Base-by-base conservation (phyloP, 805 yeast genomes). In the Schizosaccharomyces cryophilus region DNA sequence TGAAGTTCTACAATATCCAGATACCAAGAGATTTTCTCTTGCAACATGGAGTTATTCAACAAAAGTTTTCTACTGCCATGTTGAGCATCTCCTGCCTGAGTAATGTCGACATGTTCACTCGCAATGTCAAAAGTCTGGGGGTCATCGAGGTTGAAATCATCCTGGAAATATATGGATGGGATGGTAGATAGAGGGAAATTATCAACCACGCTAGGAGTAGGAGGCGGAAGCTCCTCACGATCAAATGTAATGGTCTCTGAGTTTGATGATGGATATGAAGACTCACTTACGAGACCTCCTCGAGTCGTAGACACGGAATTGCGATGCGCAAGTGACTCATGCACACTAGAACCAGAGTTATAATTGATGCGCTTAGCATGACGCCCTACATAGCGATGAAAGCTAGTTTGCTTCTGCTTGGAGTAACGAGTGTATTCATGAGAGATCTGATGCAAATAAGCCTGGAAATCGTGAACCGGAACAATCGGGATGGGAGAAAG, bases 1-100 rank as follows among this genome's bases (percentile, higher is more conserved):
- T 84, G 83, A 45, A 85, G 75, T 71, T 90, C 98, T 0, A 90
- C 87, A 0, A 81, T 76, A 68, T 93, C 97, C 61, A 93, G 74
- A 67, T 88, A 87, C 71, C 82, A 81, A 3, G 93, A 85, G 42
- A 90, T 73, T 67, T 80, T 82, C 55, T 87, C 95, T 67, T 84
- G 95, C 19, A 89, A 70, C 26, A 75, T 72, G 9, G 80, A 74
- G 66, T 80, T 78, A 65, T 80, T 76, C 6, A 78, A 75, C 15
- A 79, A 68, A 5, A 74, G 72, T 55, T 76, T 75, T 13, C 66
- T 61, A 15, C 54, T 62, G n/a, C 64, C 63, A 9, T 65, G 66
- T 6, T 65, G 62, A 21, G 66, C 63, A 3, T 63, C 48, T n/a
- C 60, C 42, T 5, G 65, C 58, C 11, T 65, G 59, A 15, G 66